Base-by-base conservation (phyloP, 169 alveolate species). In the Eimeria necatrix region DNA sequence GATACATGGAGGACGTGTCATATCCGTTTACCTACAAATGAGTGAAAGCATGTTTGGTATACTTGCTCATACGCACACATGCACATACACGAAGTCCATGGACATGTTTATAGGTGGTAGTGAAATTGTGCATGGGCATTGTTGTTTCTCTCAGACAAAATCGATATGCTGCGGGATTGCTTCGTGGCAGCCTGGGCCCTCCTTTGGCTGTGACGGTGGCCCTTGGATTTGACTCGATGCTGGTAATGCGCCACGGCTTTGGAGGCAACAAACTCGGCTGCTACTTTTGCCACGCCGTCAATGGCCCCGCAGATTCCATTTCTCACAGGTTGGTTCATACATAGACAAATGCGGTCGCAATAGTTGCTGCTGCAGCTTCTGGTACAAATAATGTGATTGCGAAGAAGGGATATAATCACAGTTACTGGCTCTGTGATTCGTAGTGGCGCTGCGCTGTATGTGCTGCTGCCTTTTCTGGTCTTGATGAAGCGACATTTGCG, bases 281-380 rank as follows among this genome's bases (percentile, higher is more conserved):
- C 89, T 98, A 98, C 96, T 98, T 98, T 95, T 98, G 99, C 94
- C 98, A 98, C 84, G 99, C 98, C 95, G 96, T 98, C 20, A 96
- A 98, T 3, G 99, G 99, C 16, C 99, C 99, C n/a, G 96, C 99
- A 56, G 98, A 98, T 76, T 96, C 99, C 49, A 88, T 96, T 52
- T 95, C 96, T 51, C 98, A 97, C 94, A 97, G 99, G 97, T 70
- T 32, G 24, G 89, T 22, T 4, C 6, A 14, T 5, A 22, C 3
- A 32, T 32, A 32, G 41, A 8, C 22, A 51, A 8, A 78, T n/a
- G 9, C 88, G n/a, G 64, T 3, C 32, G 12, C 12, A 20, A 56
- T 7, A 20, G 68, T 18, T 56, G 68, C 68, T 56, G 68, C 68
- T 18, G 68, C 41, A 56, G 68, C 16, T 5, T n/a, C 51, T 16